Conservation (phyloP, 148 eudicot species). For the Hydrangea macrophylla region DNA sequence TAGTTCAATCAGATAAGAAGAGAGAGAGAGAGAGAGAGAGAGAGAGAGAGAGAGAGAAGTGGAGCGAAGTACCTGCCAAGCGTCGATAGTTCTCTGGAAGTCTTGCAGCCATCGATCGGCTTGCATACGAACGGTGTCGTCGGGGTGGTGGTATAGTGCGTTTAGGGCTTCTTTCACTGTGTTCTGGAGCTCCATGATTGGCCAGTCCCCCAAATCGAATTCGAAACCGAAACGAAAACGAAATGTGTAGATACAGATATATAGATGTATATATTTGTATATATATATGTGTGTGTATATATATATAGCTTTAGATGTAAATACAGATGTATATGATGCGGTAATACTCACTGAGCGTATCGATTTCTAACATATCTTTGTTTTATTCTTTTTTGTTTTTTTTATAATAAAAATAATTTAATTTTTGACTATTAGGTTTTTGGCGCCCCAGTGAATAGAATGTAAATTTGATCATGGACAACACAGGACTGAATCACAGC, state of each 20-base stretch:
- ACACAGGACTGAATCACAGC: too few species aligned
- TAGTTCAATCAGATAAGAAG: neutral
- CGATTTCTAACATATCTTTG: too few species aligned
- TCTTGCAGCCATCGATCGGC: constrained; percentile 99
- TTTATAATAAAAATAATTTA: too few species aligned
- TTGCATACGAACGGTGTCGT: constrained; percentile 83
- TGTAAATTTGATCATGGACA: too few species aligned
- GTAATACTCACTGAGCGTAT: too few species aligned
- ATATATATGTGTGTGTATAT: neutral
- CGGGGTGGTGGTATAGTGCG: constrained; percentile 95
- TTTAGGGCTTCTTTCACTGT: constrained; percentile 95
- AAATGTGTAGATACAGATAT: neutral
- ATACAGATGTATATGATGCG: too few species aligned
- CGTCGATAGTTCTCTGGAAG: constrained; percentile 88
- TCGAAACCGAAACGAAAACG: neutral
- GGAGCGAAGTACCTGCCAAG: constrained; percentile 73
- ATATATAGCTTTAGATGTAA: too few species aligned
- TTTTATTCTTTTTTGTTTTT: too few species aligned
- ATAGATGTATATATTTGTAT: neutral
- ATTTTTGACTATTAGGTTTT: too few species aligned
- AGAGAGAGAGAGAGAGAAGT: neutral
- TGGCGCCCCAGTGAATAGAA: too few species aligned
- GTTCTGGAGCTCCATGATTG: constrained; percentile 71
- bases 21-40: neutral
- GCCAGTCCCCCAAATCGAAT: neutral